Percentiles rank a stretch among this genome's conserved stretches.
These are phyloP conservation scores for Nigrospora sphaerica DNA, from an alignment of 2,329 filamentous ascomycete genomes.

Conservation along the genomic window DNA sequence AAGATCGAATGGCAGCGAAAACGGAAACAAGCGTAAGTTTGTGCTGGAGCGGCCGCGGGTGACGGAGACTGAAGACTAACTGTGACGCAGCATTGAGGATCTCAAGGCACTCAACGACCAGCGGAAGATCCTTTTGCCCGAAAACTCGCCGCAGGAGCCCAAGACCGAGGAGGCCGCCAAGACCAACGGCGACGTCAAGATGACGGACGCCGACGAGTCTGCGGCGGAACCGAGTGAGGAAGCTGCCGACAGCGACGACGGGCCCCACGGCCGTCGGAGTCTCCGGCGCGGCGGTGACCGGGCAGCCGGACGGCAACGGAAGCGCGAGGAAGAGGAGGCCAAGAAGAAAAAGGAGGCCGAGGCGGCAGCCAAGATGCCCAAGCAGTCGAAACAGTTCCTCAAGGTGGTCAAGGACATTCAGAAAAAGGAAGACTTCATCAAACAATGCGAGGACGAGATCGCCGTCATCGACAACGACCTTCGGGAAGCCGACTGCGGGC, in stretches of 20 bases:
- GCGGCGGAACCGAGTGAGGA: constrained; percentile 52
- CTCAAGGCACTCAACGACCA: constrained; percentile 65
- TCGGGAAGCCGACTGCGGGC: constrained; percentile 86
- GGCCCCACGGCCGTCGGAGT: constrained; percentile 43
- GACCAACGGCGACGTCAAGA: constrained; percentile 51
- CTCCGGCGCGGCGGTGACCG: constrained; percentile 59
- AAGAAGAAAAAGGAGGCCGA: constrained; percentile 61
- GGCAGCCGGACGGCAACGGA: constrained; percentile 65
- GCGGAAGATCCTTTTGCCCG: constrained; percentile 63
- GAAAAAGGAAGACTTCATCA: constrained; percentile 74
- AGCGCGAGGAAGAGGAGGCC: constrained; percentile 67
- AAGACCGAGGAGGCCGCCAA: constrained; percentile 36
- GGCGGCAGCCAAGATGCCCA: constrained; percentile 58
- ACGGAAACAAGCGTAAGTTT: constrained; percentile 56
- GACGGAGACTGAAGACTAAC: not conserved
- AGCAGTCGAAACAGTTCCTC: constrained; percentile 82
- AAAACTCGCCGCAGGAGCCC: constrained; percentile 62
- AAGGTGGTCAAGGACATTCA: constrained; percentile 85
- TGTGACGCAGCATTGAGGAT: constrained; percentile 56
- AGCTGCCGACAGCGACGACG: constrained; percentile 63
- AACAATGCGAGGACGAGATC: constrained; percentile 79
- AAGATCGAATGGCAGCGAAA: constrained; percentile 89
- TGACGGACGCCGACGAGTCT: constrained; percentile 58
- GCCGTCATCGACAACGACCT: constrained; percentile 82
- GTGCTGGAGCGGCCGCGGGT: too few relatives aligned